These are phyloP conservation scores for Hanseniaspora valbyensis DNA, from an alignment of 805 yeast genomes.

Conservation along the genomic window DNA sequence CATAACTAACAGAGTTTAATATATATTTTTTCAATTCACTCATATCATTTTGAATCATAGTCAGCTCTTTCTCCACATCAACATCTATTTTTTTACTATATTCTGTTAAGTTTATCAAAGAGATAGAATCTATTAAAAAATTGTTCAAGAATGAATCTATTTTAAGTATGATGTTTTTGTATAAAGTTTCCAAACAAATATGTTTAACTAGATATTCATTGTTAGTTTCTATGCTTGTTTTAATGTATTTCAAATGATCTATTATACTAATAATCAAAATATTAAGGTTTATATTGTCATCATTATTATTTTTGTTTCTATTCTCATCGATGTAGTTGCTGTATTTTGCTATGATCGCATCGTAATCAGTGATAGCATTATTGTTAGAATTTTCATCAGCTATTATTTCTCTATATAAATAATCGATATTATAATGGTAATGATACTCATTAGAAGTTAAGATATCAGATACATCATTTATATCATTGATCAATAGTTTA, in stretches of 20 bases:
- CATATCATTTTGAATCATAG: neutral
- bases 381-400: neutral
- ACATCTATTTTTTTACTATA: neutral
- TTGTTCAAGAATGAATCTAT: neutral
- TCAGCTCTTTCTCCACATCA: neutral
- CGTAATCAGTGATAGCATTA: neutral
- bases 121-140: neutral
- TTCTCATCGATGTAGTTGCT: neutral
- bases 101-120: neutral
- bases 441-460: neutral
- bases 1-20: neutral
- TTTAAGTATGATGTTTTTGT: constrained; percentile 1
- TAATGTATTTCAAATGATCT: constrained; percentile 4
- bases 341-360: neutral
- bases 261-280: constrained; percentile 8
- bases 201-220: neutral
- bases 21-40: neutral
- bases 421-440: constrained; percentile 11
- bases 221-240: neutral
- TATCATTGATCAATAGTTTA: neutral
- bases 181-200: neutral
- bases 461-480: constrained; percentile 6
- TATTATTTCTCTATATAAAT: constrained; percentile 5
- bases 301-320: neutral
- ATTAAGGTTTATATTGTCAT: constrained; percentile 9